Evolutionary conservation across 2,329 filamentous ascomycete species (phyloP).

Genomic region (Cephalotrichum gorgonifer): DNA sequence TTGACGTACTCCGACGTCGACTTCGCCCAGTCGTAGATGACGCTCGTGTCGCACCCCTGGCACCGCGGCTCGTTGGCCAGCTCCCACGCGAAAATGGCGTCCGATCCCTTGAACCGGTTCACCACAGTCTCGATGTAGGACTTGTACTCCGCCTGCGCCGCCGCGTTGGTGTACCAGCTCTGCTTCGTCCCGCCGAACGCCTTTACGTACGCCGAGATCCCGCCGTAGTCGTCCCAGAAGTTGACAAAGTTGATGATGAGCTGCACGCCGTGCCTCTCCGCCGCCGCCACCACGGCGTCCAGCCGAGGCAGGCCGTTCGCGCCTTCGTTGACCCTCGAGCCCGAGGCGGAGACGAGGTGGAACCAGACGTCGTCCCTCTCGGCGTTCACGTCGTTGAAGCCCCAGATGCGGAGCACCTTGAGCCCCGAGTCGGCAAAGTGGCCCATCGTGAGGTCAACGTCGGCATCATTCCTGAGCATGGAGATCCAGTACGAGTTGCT

Average conservation of each 20-base stretch:
- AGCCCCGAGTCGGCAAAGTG: slow-evolving; percentile 38
- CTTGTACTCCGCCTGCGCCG: slow-evolving; percentile 44
- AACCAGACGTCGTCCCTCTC: slow-evolving; percentile 32
- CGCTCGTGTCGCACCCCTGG: slow-evolving; percentile 43
- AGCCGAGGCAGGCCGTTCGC: slow-evolving; percentile 47
- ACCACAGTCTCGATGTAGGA: slow-evolving; percentile 39
- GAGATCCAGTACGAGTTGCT: slow-evolving; percentile 48
- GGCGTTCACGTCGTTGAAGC: slow-evolving; percentile 46
- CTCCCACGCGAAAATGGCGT: slow-evolving; percentile 44
- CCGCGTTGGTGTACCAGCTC: slow-evolving; percentile 45
- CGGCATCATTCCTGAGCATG: slow-evolving; percentile 40
- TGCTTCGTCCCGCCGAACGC: slow-evolving; percentile 44
- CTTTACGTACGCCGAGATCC: slow-evolving; percentile 49
- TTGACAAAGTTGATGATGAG: slow-evolving; percentile 58
- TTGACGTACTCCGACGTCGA: slow-evolving; percentile 53
- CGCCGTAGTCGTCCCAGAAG: slow-evolving; percentile 59
- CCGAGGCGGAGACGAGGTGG: slow-evolving; percentile 36
- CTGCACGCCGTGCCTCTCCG: slow-evolving; percentile 49
- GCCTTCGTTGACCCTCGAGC: slow-evolving; percentile 51
- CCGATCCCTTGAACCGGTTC: slow-evolving; percentile 33
- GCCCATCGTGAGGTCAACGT: slow-evolving; percentile 42
- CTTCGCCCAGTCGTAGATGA: slow-evolving; percentile 50
- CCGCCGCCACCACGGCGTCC: slow-evolving; percentile 51
- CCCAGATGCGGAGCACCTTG: slow-evolving; percentile 50
- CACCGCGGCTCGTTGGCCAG: slow-evolving; percentile 49